Conservation (phyloP, 2,329 filamentous ascomycete genomes). For the Thermothelomyces thermophilus region DNA sequence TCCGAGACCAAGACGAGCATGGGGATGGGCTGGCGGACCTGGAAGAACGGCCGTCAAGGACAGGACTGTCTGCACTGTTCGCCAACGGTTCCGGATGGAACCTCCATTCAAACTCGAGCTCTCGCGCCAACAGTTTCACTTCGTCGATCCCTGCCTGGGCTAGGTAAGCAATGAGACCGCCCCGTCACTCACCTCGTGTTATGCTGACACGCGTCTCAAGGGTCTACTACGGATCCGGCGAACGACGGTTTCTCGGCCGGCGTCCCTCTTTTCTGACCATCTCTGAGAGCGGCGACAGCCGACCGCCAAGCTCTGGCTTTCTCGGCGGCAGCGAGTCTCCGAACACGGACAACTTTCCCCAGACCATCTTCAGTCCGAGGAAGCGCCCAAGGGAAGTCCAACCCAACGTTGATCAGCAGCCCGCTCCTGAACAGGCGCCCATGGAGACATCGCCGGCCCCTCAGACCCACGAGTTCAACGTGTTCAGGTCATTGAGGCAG, state of each 20-base stretch:
- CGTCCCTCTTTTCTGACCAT: slow-evolving; percentile 40
- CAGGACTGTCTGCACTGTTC: slow-evolving; percentile 46
- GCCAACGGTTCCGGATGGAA: slow-evolving; percentile 44
- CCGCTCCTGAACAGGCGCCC: slow-evolving; percentile 31
- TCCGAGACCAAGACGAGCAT: slow-evolving; percentile 56
- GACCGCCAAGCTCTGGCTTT: slow-evolving; percentile 38
- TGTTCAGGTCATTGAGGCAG: slow-evolving; percentile 30
- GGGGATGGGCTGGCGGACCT: slow-evolving; percentile 58
- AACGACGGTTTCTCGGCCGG: slow-evolving; percentile 45
- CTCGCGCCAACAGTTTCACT: slow-evolving; percentile 37
- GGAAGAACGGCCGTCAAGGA: slow-evolving; percentile 48
- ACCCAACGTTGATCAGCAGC: slow-evolving; percentile 23
- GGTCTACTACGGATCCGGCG: slow-evolving; percentile 66
- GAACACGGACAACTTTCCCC: slow-evolving; percentile 42
- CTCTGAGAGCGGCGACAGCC: slow-evolving; percentile 43
- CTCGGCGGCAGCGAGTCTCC: slow-evolving; percentile 46
- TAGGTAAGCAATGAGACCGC: slow-evolving; percentile 32
- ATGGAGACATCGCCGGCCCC: slow-evolving; percentile 40
- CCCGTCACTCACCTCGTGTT: background rate
- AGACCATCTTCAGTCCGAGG: slow-evolving; percentile 40
- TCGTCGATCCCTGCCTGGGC: slow-evolving; percentile 49
- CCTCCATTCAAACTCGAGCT: slow-evolving; percentile 44
- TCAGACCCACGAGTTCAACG: slow-evolving; percentile 22
- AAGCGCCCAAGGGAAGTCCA: slow-evolving; percentile 37
- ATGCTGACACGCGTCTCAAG: slow-evolving; percentile 29